These are phyloP conservation scores for Zymoseptoria pseudotritici DNA, from an alignment of 2,329 filamentous ascomycete species.

Conservation along the genomic window DNA sequence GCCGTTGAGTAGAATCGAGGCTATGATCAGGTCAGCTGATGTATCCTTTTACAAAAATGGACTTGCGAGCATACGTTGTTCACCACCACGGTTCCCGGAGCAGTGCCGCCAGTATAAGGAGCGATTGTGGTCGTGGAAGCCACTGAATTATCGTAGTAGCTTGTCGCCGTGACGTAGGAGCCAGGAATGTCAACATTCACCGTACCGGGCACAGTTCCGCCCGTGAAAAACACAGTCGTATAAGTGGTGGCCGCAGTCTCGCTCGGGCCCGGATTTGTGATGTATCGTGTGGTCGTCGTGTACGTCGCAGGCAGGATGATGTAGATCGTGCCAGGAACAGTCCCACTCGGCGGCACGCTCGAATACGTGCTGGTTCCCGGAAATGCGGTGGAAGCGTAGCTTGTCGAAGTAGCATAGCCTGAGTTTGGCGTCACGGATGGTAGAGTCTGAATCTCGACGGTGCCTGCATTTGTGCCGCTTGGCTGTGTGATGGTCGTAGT, in stretches of 20 bases:
- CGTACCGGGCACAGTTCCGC: not conserved
- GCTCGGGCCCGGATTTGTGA: not conserved
- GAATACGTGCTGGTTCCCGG: not conserved
- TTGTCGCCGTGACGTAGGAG: not conserved
- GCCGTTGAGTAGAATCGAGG: not conserved
- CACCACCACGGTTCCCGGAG: not conserved
- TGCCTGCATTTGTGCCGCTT: slow-evolving; percentile 1
- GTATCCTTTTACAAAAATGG: not conserved
- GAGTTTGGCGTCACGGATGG: slow-evolving; percentile 5
- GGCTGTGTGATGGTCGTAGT: slow-evolving; percentile 2
- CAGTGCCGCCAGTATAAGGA: not conserved
- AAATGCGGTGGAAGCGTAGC: slow-evolving; percentile 2
- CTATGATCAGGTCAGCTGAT: not conserved
- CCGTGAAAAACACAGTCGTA: not conserved
- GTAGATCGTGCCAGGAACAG: slow-evolving; percentile 1
- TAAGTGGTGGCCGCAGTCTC: not conserved
- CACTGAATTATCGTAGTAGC: not conserved
- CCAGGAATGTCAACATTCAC: not conserved
- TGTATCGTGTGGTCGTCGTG: not conserved
- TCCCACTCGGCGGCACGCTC: slow-evolving; percentile 6
- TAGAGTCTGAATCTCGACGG: not conserved
- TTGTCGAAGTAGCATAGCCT: not conserved
- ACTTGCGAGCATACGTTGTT: not conserved
- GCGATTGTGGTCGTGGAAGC: not conserved
- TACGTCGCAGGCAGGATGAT: slow-evolving; percentile 2